Base-by-base conservation (phyloP, 2,329 filamentous ascomycete species). In the Ophiosphaerella herpotricha region DNA sequence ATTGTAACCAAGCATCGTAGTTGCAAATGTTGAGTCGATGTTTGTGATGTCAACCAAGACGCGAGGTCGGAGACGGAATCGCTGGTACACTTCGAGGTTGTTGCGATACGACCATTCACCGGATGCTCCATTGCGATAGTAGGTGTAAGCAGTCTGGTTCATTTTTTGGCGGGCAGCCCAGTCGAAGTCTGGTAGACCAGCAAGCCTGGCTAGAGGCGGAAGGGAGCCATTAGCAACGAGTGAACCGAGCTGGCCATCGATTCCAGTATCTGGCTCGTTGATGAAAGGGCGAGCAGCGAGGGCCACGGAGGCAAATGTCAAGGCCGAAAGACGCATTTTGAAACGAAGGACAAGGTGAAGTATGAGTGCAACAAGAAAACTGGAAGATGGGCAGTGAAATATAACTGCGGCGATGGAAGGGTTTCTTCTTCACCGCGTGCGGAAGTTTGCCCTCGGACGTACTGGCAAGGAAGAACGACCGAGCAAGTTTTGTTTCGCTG, bases 51-150 rank as follows among this genome's bases (percentile, higher is more conserved):
- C 80, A n/a, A 75, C 67, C 67, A 84, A 70, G 21, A 77, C 73
- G 43, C 79, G 74, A 7, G 81, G 79, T 42, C 77, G 74, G 36
- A 83, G 70, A 41, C 71, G 71, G 60, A 79, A 80, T 12, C 79
- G 76, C 52, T 74, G 70, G 66, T 75, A 84, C 24, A 78, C 74
- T 66, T 84, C 82, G 5, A 83, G 74, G 67, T 84, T 84, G 66
- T 82, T 82, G 41, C 81, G 75, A 68, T 82, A 83, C 1, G 75
- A 72, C 76, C 77, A 83, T 68, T 83, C 81, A 51, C 80, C 81
- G 3, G 75, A 80, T 4, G 80, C 80, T 16, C 80, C 81, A 55
- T 80, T 82, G 50, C 80, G 78, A 69, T 83, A 83, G 67, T 82
- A 83, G n/a, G 80, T 81, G 67, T 80, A 83, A 60, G 79, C 76